Percentiles rank a stretch among this genome's conserved stretches.
Conservation (phyloP, 1,139 yeast species). For the Zygosaccharomyces pseudobailii region DNA sequence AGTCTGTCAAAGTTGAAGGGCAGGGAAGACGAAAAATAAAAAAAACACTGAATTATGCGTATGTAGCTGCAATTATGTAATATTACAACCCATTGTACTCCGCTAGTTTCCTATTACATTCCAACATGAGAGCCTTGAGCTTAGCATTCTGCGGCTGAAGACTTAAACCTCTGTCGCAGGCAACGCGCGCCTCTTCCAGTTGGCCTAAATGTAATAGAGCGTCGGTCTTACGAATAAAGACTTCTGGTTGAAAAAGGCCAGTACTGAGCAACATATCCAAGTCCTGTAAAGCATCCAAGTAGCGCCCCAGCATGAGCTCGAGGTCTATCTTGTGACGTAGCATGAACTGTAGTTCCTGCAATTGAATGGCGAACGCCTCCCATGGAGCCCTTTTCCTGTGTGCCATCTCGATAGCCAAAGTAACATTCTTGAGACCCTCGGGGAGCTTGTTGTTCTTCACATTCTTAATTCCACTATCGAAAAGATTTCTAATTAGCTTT, state of each 20-base stretch:
- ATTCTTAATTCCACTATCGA: slow-evolving; percentile 64
- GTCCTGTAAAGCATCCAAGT: slow-evolving; percentile 74
- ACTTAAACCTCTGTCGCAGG: slow-evolving; percentile 72
- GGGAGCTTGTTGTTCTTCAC: slow-evolving; percentile 56
- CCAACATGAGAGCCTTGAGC: slow-evolving; percentile 33
- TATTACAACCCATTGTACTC: slow-evolving; percentile 26
- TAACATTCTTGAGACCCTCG: slow-evolving; percentile 71
- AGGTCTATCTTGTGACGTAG: slow-evolving; percentile 83
- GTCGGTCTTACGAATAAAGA: slow-evolving; percentile 77
- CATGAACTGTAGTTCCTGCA: slow-evolving; percentile 71
- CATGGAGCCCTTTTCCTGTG: slow-evolving; percentile 69
- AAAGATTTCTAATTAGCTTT: slow-evolving; percentile 65
- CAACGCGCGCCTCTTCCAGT: slow-evolving; percentile 66
- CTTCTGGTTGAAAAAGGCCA: slow-evolving; percentile 63
- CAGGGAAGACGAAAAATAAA: background rate
- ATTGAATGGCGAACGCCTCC: slow-evolving; percentile 75
- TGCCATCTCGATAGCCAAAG: slow-evolving; percentile 79
- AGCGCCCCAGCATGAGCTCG: slow-evolving; percentile 57
- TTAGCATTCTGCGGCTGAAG: slow-evolving; percentile 53
- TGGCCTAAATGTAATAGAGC: slow-evolving; percentile 67
- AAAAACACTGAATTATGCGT: background rate
- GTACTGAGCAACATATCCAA: slow-evolving; percentile 70
- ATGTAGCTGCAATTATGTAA: background rate
- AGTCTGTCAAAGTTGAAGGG: background rate
- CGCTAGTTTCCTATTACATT: slow-evolving; percentile 26